These are phyloP conservation scores for Zizania palustris DNA, from an alignment of 202 grass and related monocot species.

Conservation along the genomic window DNA sequence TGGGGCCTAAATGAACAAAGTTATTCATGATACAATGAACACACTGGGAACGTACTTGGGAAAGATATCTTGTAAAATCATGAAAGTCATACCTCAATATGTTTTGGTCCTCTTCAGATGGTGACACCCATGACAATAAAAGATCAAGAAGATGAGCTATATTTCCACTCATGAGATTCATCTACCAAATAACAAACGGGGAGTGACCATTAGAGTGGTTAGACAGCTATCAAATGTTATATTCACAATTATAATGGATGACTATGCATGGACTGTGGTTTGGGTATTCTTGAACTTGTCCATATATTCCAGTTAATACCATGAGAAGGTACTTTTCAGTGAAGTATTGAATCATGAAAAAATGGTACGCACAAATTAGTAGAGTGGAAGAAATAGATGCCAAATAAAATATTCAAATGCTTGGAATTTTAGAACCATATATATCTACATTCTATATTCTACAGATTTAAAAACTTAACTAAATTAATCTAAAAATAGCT, in stretches of 20 bases:
- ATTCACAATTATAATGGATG: slow-evolving; percentile 20
- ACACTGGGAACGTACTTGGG: slow-evolving; percentile 29
- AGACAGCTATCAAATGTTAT: slow-evolving; percentile 16
- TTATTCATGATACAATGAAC: slow-evolving; percentile 14
- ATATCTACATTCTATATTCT: background rate
- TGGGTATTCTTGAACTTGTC: background rate
- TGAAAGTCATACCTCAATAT: slow-evolving; percentile 50
- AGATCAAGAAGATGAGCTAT: slow-evolving; percentile 84
- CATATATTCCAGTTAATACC: slow-evolving; percentile 12
- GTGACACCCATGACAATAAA: slow-evolving; percentile 90
- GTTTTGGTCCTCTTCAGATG: slow-evolving; percentile 66
- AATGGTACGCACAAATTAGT: slow-evolving; percentile 11
- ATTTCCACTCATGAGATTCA: slow-evolving; percentile 90
- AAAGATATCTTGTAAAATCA: slow-evolving; percentile 22
- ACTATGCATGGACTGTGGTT: slow-evolving; percentile 4
- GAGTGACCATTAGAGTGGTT: slow-evolving; percentile 28
- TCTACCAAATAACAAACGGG: slow-evolving; percentile 54
- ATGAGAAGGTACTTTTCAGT: slow-evolving; percentile 5
- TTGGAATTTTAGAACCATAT: slow-evolving; percentile 1
- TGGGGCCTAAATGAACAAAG: slow-evolving; percentile 53
- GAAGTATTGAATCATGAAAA: background rate
- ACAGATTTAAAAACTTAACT: background rate
- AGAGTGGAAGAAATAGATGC: background rate
- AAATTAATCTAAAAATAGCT: slow-evolving; percentile 24
- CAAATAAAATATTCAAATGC: slow-evolving; percentile 12